Evolutionary conservation across 352 stramenopile species (phyloP).

Genomic region (Globisporangium iwayamae): DNA sequence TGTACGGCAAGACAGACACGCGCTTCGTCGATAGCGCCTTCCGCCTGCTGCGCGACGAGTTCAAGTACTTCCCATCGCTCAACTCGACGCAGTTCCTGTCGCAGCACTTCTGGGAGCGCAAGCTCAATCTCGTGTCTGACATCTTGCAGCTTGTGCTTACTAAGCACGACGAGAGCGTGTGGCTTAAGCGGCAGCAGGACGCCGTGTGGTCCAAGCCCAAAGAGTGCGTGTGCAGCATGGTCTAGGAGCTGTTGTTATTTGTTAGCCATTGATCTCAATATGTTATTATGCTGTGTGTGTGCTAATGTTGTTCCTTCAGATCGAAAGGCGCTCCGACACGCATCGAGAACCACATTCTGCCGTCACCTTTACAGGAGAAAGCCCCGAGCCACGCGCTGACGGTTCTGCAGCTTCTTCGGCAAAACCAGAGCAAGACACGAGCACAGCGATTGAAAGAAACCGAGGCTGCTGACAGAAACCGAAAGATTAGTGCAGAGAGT

Average conservation of each 20-base stretch:
- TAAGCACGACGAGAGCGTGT: constrained; percentile 45
- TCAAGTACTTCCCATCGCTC: constrained; percentile 64
- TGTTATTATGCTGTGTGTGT: not conserved
- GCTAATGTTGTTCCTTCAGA: constrained; percentile 1
- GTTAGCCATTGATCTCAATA: not conserved
- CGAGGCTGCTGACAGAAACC: not conserved
- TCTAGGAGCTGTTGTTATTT: not conserved
- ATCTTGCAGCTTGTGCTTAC: constrained; percentile 39
- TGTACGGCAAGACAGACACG: constrained; percentile 75
- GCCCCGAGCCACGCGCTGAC: constrained; percentile 25
- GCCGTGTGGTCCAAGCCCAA: constrained; percentile 52
- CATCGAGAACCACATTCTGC: constrained; percentile 48
- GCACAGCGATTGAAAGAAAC: not conserved
- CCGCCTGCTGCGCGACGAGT: constrained; percentile 68
- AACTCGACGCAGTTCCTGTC: constrained; percentile 65
- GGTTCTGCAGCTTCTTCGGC: constrained; percentile 33
- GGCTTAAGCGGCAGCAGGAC: constrained; percentile 38
- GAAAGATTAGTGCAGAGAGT: not conserved
- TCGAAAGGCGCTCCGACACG: constrained; percentile 9
- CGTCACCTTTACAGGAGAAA: constrained; percentile 2
- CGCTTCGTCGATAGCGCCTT: constrained; percentile 76
- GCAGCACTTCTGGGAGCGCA: constrained; percentile 50
- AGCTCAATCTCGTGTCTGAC: constrained; percentile 56
- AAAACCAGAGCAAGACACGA: not conserved
- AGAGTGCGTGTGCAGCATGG: constrained; percentile 14